Conservation (phyloP, 2,329 filamentous ascomycete species). For the Myriosclerotinia duriaeana region DNA sequence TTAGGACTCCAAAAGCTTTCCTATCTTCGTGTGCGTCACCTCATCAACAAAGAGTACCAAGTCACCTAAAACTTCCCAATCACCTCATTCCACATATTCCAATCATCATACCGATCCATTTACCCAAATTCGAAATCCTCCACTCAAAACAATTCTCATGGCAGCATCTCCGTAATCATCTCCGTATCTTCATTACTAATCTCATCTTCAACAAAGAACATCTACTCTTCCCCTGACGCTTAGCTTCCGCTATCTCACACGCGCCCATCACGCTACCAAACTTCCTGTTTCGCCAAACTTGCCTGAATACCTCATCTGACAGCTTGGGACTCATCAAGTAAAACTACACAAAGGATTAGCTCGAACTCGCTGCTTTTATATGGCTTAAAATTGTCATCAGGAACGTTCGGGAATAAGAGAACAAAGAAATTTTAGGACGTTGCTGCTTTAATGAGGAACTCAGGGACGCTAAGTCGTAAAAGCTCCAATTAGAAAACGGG, state of each 20-base stretch:
- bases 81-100: background rate
- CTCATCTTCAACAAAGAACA: background rate
- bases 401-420: slow-evolving; percentile 9
- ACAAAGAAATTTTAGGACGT: background rate
- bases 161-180: background rate
- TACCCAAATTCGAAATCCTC: background rate
- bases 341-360: background rate
- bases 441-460: background rate
- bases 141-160: background rate
- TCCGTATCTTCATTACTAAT: background rate
- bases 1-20: too few species aligned
- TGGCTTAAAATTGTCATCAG: background rate
- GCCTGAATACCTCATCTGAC: background rate
- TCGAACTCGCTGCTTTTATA: slow-evolving; percentile 4
- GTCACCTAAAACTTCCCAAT: background rate
- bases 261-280: background rate
- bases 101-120: background rate
- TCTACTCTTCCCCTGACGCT: background rate
- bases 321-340: background rate
- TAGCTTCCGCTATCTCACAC: background rate
- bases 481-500: background rate
- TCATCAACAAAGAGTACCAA: background rate
- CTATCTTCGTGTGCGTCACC: background rate
- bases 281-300: background rate
- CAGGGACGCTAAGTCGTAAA: background rate